Evolutionary conservation across 139 green algal species (phyloP).

Genomic region (Chlamydomonas asymmetrica): DNA sequence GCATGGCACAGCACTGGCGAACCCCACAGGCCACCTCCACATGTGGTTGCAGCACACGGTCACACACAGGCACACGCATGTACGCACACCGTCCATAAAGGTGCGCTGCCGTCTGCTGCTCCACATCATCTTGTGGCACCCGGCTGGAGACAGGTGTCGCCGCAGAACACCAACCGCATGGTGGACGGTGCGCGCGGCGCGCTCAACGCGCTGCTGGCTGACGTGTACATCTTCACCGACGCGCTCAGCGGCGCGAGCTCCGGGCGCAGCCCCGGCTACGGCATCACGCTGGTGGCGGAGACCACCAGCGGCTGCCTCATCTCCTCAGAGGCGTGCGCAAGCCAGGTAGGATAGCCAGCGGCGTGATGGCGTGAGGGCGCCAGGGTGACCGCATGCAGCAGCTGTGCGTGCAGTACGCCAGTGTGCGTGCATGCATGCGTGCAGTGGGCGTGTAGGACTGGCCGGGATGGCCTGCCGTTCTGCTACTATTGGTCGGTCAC

Average conservation of each 20-base stretch:
- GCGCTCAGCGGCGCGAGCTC: slow-evolving; percentile 74
- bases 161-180: slow-evolving; percentile 87
- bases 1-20: background rate
- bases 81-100: too few relatives aligned
- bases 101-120: too few relatives aligned
- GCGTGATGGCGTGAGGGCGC: background rate
- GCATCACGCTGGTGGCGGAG: slow-evolving; percentile 93
- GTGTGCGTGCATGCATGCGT: too few relatives aligned
- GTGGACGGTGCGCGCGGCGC: slow-evolving; percentile 84
- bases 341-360: too few relatives aligned
- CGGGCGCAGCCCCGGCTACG: slow-evolving; percentile 88
- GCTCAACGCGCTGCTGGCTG: slow-evolving; percentile 92
- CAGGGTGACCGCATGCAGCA: background rate
- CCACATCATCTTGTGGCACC: too few relatives aligned
- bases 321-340: slow-evolving; percentile 66
- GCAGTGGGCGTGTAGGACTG: too few relatives aligned
- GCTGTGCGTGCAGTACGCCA: background rate
- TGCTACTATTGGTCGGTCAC: slow-evolving; percentile 1
- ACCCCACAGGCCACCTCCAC: background rate
- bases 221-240: slow-evolving; percentile 99
- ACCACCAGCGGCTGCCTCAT: slow-evolving; percentile 90
- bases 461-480: too few relatives aligned
- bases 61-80: background rate
- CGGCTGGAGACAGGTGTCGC: too few relatives aligned
- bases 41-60: background rate